A percentile compares a stretch with the other conserved stretches of the same genome.
Evolutionary conservation across 371 early-diverging fungal species (phyloP).

Genomic region (Batkoa obscura): DNA sequence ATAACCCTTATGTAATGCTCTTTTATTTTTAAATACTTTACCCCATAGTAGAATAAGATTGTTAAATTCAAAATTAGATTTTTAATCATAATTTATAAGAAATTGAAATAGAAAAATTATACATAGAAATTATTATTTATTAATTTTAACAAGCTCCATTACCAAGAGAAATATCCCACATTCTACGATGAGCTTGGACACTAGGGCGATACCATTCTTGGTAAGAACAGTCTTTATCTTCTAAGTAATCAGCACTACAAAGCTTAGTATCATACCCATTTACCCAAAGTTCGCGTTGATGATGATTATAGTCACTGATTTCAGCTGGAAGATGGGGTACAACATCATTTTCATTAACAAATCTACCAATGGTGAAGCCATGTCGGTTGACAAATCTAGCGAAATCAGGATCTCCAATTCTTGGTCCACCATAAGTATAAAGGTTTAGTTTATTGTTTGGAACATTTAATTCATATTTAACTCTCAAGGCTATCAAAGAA

Average conservation of each 20-base stretch:
- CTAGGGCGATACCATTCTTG: background rate
- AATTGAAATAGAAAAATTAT: too few species aligned
- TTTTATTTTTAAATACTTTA: too few species aligned
- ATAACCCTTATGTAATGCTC: too few species aligned
- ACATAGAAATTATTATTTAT: too few species aligned
- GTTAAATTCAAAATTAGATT: too few species aligned
- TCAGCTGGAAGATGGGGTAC: background rate
- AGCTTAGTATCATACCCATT: background rate
- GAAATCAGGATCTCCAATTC: background rate
- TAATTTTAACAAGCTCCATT: background rate
- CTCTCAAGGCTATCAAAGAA: background rate
- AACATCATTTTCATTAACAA: background rate
- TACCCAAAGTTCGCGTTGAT: background rate
- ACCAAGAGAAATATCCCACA: background rate
- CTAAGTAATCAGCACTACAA: background rate
- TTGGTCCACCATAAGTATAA: background rate
- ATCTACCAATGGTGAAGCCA: background rate
- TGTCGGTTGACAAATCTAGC: background rate
- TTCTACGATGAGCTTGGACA: background rate
- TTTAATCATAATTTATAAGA: too few species aligned
- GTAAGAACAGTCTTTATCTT: background rate
- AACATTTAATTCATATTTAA: background rate
- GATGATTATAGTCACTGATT: background rate
- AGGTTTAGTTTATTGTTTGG: background rate
- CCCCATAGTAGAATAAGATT: too few species aligned